Percentiles rank a stretch among this genome's conserved stretches.
These are phyloP conservation scores for Cyathus striatus DNA, from an alignment of 768 basidiomycete genomes.

Conservation along the genomic window DNA sequence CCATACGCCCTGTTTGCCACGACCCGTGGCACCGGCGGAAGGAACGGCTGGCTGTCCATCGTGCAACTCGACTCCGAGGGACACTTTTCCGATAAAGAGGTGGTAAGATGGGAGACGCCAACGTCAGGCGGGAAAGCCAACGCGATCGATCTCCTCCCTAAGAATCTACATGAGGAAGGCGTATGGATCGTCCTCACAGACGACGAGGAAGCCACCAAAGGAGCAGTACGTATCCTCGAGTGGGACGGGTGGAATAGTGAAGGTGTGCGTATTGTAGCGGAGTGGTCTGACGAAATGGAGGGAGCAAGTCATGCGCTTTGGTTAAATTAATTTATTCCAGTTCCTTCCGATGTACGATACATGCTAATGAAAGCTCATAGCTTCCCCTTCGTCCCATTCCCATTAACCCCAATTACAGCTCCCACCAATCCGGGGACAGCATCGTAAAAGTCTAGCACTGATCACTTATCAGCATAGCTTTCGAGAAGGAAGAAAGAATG, in stretches of 20 bases:
- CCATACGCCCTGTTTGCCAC: conserved; percentile 40
- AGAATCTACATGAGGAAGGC: conserved; percentile 18
- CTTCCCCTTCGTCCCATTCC: too few relatives aligned
- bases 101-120: conserved; percentile 31
- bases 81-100: conserved; percentile 9
- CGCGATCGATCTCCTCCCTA: conserved; percentile 38
- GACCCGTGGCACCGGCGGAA: conserved; percentile 30
- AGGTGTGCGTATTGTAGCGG: conserved; percentile 32
- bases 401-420: conserved; percentile 41
- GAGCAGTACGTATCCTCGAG: conserved; percentile 38
- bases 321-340: conserved; percentile 29
- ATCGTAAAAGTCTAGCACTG: conserved; percentile 48
- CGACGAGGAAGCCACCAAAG: conserved; percentile 30
- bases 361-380: too few relatives aligned
- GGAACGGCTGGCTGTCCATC: conserved; percentile 37
- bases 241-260: conserved; percentile 41
- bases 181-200: conserved; percentile 48
- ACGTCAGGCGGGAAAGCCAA: conserved; percentile 50
- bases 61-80: conserved; percentile 24
- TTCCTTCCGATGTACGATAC: too few relatives aligned
- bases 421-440: conserved; percentile 40
- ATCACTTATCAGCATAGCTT: neutral
- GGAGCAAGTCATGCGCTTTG: conserved; percentile 51
- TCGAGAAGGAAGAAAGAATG: neutral
- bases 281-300: conserved; percentile 37